Conservation (phyloP, 2,329 filamentous ascomycete species). For the Aureobasidium sp. region DNA sequence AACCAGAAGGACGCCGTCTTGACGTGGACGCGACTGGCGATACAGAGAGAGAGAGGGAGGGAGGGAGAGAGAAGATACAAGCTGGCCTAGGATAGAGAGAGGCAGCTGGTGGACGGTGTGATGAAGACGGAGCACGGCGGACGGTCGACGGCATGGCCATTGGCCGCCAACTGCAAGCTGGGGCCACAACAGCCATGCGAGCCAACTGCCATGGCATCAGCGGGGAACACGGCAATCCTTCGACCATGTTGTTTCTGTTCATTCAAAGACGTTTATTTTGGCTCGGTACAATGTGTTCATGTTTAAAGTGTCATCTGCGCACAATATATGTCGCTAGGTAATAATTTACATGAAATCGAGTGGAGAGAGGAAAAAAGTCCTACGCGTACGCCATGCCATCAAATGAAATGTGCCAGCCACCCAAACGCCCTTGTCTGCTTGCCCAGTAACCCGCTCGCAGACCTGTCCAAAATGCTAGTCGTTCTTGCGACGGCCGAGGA, state of each 20-base stretch:
- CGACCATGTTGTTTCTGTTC: no score
- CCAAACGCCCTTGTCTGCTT: constrained; percentile 8
- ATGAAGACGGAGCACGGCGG: not conserved
- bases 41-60: no score
- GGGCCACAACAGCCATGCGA: no score
- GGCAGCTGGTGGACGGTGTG: not conserved
- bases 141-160: no score
- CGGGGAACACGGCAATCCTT: no score
- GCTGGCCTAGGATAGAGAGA: not conserved
- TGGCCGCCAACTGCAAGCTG: no score
- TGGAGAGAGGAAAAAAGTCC: not conserved
- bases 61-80: not conserved
- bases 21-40: not conserved
- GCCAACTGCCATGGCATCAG: no score
- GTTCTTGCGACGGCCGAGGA: constrained; percentile 2
- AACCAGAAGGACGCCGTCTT: not conserved
- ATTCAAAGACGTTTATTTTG: no score
- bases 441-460: not conserved
- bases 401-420: not conserved
- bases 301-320: no score
- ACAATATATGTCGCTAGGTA: not conserved
- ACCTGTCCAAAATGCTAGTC: constrained; percentile 9
- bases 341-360: not conserved
- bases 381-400: not conserved
- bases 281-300: no score